These are phyloP conservation scores for Dothistroma pini DNA, from an alignment of 2,329 filamentous ascomycete species.

Conservation along the genomic window DNA sequence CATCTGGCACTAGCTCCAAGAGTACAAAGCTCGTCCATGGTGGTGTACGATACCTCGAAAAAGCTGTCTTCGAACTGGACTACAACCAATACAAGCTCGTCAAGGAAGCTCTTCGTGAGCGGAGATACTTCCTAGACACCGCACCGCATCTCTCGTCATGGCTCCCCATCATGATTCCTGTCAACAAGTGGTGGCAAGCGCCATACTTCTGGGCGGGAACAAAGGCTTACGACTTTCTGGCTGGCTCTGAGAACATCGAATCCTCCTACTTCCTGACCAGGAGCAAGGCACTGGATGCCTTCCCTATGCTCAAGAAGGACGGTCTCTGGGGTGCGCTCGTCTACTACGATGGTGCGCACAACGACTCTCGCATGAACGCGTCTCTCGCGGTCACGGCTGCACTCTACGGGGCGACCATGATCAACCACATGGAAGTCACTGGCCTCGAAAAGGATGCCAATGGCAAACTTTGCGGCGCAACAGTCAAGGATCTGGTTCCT, in stretches of 20 bases:
- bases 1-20: slow-evolving; percentile 77
- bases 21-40: slow-evolving; percentile 85
- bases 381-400: slow-evolving; percentile 84
- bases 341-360: slow-evolving; percentile 90
- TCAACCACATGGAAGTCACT: slow-evolving; percentile 81
- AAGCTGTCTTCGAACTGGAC: slow-evolving; percentile 80
- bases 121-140: slow-evolving; percentile 78
- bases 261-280: slow-evolving; percentile 84
- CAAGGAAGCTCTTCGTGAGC: slow-evolving; percentile 75
- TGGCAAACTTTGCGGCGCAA: slow-evolving; percentile 70
- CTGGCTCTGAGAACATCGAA: slow-evolving; percentile 82
- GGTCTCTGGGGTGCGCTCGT: slow-evolving; percentile 77
- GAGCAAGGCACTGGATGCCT: slow-evolving; percentile 80
- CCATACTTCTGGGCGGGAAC: slow-evolving; percentile 75
- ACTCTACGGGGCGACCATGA: slow-evolving; percentile 77
- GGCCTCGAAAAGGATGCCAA: slow-evolving; percentile 68
- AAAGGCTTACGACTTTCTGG: slow-evolving; percentile 81
- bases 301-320: slow-evolving; percentile 81
- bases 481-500: slow-evolving; percentile 65
- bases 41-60: slow-evolving; percentile 80
- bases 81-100: slow-evolving; percentile 76
- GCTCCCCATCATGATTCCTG: slow-evolving; percentile 78
- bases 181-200: slow-evolving; percentile 79
- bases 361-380: slow-evolving; percentile 90
- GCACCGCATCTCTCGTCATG: slow-evolving; percentile 77